Conservation (phyloP, 306 rosid genomes). For the Cyclanthera cordifolia region DNA sequence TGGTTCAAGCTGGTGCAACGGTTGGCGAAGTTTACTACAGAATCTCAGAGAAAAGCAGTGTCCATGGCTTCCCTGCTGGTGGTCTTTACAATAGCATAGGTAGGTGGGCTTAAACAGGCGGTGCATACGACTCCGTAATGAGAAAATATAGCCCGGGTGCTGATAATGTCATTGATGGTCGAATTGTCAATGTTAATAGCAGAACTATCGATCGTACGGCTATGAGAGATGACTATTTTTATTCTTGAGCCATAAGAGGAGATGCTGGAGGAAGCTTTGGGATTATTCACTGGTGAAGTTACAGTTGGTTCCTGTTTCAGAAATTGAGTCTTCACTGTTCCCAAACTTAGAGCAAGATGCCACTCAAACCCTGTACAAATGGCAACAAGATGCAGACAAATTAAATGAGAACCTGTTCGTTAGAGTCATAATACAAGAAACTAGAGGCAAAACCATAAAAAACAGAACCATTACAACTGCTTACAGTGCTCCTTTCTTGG, state of each 20-base stretch:
- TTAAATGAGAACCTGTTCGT: slow-evolving; percentile 52
- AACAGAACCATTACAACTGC: slow-evolving; percentile 39
- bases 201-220: slow-evolving; percentile 34
- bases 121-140: slow-evolving; percentile 70
- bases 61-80: slow-evolving; percentile 49
- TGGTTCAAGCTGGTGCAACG: slow-evolving; percentile 78
- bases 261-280: slow-evolving; percentile 59
- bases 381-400: slow-evolving; percentile 58
- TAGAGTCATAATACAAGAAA: slow-evolving; percentile 37
- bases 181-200: slow-evolving; percentile 39
- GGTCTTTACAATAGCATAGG: slow-evolving; percentile 69
- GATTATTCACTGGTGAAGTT: slow-evolving; percentile 69
- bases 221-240: slow-evolving; percentile 59
- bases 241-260: slow-evolving; percentile 85
- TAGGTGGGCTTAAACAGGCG: slow-evolving; percentile 70
- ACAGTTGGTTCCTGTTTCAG: slow-evolving; percentile 41
- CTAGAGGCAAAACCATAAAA: slow-evolving; percentile 16
- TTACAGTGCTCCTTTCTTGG: slow-evolving; percentile 60
- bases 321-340: slow-evolving; percentile 43
- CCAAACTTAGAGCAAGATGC: slow-evolving; percentile 46
- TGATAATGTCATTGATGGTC: slow-evolving; percentile 59
- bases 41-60: slow-evolving; percentile 42
- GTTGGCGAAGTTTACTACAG: slow-evolving; percentile 63
- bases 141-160: slow-evolving; percentile 66
- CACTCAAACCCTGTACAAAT: slow-evolving; percentile 38